phyloP scores from a whole-genome alignment of 129 eudicot species.

The Escallonia herrerae region DNA sequence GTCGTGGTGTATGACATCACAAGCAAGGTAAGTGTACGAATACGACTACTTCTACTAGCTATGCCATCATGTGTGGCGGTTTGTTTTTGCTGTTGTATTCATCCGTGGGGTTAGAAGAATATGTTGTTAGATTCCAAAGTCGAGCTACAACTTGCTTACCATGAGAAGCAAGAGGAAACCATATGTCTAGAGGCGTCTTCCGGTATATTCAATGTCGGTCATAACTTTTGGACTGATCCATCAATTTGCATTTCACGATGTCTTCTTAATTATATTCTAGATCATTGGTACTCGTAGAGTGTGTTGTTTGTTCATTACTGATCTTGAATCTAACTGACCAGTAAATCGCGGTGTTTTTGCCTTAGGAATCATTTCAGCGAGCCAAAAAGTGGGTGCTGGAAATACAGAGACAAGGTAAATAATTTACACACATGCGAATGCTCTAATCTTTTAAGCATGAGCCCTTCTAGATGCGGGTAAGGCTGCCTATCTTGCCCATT shows the following conservation, averaged over 20 bases:
- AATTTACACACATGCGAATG: not conserved
- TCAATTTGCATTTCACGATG: no score
- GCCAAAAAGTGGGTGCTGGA: slow-evolving; percentile 57
- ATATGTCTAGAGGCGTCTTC: no score
- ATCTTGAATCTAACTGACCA: not conserved
- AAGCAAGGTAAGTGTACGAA: slow-evolving; percentile 23
- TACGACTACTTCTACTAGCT: no score
- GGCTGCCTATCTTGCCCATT: not conserved
- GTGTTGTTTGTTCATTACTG: not conserved
- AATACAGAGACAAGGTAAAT: slow-evolving; percentile 37
- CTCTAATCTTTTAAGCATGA: not conserved
- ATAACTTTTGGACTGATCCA: no score
- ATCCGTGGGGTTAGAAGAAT: no score
- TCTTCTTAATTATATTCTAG: not conserved
- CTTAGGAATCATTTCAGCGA: slow-evolving; percentile 44
- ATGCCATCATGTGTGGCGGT: no score
- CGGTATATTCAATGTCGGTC: no score
- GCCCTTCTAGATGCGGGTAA: not conserved
- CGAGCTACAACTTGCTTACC: no score
- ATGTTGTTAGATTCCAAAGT: no score
- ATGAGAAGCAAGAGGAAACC: no score
- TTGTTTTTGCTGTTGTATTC: no score
- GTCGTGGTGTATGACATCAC: slow-evolving; percentile 50
- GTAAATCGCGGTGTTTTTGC: not conserved
- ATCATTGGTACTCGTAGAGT: not conserved